phyloP scores from a whole-genome alignment of 805 yeast genomes.

The Starmera pachycereana region DNA sequence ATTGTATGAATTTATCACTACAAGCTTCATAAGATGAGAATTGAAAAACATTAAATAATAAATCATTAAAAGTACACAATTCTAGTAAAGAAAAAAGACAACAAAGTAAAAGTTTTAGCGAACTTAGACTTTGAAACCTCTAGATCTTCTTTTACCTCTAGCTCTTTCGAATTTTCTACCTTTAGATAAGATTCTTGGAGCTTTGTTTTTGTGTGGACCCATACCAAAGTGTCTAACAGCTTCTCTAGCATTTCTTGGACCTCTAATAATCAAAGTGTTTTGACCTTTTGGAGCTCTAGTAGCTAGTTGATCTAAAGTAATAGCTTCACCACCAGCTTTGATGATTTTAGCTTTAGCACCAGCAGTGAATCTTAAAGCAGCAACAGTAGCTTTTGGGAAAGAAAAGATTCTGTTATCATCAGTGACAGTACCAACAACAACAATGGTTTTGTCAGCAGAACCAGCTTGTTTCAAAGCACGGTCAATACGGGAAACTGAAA shows the following conservation, averaged over 20 bases:
- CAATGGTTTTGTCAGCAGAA: constrained; percentile 85
- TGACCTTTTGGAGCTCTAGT: constrained; percentile 99
- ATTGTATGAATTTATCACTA: background rate
- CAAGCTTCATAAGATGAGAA: background rate
- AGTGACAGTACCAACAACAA: constrained; percentile 98
- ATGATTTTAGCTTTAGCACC: constrained; percentile 96
- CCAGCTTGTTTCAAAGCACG: constrained; percentile 76
- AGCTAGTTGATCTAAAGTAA: constrained; percentile 99
- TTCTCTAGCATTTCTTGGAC: constrained; percentile 98
- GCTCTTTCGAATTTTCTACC: constrained; percentile 99
- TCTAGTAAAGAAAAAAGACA: background rate
- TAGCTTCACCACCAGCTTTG: constrained; percentile 99
- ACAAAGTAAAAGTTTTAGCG: constrained; percentile 3
- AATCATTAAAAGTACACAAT: constrained; percentile 4
- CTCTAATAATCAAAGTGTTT: constrained; percentile 96
- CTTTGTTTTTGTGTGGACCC: constrained; percentile 99
- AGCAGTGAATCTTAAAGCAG: constrained; percentile 99
- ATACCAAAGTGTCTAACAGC: constrained; percentile 99
- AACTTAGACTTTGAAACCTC: constrained; percentile 99
- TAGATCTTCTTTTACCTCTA: constrained; percentile 98
- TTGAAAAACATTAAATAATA: background rate
- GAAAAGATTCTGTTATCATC: constrained; percentile 92
- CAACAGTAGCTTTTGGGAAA: constrained; percentile 95
- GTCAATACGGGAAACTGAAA: constrained; percentile 85
- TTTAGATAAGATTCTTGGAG: constrained; percentile 93